Base-by-base conservation (phyloP, 495 filamentous ascomycete genomes). In the Tuber magnatum region DNA sequence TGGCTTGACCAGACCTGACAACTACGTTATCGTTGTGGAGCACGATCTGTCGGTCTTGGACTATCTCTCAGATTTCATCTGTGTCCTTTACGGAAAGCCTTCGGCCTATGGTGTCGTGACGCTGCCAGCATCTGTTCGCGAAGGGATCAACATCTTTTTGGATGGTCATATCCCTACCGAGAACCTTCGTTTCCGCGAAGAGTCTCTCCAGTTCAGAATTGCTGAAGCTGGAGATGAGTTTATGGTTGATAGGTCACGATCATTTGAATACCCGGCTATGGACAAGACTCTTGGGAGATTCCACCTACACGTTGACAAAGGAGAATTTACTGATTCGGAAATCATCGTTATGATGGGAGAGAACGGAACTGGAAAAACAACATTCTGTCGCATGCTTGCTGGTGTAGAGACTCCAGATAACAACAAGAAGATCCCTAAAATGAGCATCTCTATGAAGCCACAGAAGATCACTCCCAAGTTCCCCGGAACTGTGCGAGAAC, bases 321-420 rank as follows among this genome's bases (percentile, higher is more conserved):
- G 96, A 74, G 86, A 89, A 72, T 99, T 99, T 84, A 97, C 95
- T 8, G 94, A 99, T 82, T 98, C 95, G 4, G 95, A 99, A 80
- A 99, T 99, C 78, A 88, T 99, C 69, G 95, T 99, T 82, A 97
- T 98, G 94, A 98, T 99, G 95, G 95, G 95, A 75, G 96, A 98
- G 85, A 98, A 96, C 84, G 93, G 93, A 83, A 97, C 93, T 18
- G 91, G 92, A 80, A 96, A 97, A 87, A 98, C 95, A 3, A 99
- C 95, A 24, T 99, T 99, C 90, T 98, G 96, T 86, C 91, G 88
- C 80, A 91, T 99, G 86, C 88, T 99, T 74, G 95, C 96, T 75
- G 96, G 96, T 80, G 92, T 91, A 48, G 88, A 95, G 82, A 93
- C 97, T 84, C 96, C 95, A 48, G 95, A 99, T 78, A 89, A 89